These are phyloP conservation scores for Hamamelis virginiana DNA, from an alignment of 164 flowering plant species.

Conservation along the genomic window DNA sequence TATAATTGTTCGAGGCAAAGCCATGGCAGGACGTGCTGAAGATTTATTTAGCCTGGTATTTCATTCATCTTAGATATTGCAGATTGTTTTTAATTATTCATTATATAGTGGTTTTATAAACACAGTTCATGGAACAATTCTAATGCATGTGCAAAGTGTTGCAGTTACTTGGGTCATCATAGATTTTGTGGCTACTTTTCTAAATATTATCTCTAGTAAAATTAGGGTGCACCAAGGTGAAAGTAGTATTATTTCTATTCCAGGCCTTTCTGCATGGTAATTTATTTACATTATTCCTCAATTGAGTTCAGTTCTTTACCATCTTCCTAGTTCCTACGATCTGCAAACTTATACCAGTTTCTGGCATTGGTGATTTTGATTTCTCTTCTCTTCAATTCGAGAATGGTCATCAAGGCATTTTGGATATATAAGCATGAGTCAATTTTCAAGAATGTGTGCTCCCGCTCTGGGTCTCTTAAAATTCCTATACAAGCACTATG, in stretches of 20 bases:
- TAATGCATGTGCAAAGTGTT: too few relatives aligned
- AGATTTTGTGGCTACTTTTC: too few relatives aligned
- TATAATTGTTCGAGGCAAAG: conserved; percentile 89
- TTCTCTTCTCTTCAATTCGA: neutral
- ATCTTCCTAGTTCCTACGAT: neutral
- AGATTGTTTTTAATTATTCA: neutral
- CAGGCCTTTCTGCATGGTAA: too few relatives aligned
- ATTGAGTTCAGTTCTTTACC: too few relatives aligned
- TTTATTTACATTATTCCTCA: too few relatives aligned
- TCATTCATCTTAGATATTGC: conserved; percentile 1
- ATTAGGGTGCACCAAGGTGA: too few relatives aligned
- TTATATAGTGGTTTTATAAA: neutral
- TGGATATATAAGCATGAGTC: too few relatives aligned
- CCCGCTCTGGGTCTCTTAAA: neutral
- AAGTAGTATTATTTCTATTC: too few relatives aligned
- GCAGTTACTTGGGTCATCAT: too few relatives aligned
- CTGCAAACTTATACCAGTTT: too few relatives aligned
- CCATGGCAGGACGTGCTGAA: conserved; percentile 86
- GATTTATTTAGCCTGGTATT: conserved; percentile 90
- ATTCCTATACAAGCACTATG: neutral
- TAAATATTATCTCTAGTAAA: too few relatives aligned
- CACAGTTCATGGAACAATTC: neutral
- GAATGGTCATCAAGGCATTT: neutral
- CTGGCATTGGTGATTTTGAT: neutral
- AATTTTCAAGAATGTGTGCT: too few relatives aligned